phyloP scores from a whole-genome alignment of 768 basidiomycete species.

The Tulasnella sp. region DNA sequence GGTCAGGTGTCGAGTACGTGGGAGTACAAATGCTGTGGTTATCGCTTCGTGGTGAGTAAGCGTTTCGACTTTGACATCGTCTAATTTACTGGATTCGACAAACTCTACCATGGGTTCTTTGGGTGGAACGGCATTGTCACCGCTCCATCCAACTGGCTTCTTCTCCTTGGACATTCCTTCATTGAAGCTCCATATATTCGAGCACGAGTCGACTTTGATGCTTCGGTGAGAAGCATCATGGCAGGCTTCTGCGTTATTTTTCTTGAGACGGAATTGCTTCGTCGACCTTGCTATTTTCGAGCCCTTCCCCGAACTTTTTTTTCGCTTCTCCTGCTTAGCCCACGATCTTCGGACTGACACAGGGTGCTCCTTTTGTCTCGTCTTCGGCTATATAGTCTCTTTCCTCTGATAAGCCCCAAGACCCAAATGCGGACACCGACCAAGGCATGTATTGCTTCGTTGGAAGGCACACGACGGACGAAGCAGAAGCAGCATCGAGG shows the following conservation, averaged over 20 bases:
- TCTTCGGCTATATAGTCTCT: background rate
- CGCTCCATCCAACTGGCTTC: background rate
- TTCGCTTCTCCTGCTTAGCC: background rate
- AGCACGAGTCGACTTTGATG: background rate
- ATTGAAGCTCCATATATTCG: background rate
- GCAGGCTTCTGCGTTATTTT: background rate
- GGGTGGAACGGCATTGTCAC: background rate
- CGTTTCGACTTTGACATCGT: background rate
- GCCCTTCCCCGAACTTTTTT: background rate
- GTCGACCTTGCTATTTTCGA: background rate
- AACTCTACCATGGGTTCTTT: background rate
- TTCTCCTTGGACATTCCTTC: background rate
- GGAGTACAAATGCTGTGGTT: conserved; percentile 26
- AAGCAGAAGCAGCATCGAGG: conserved; percentile 11
- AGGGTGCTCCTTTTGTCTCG: background rate
- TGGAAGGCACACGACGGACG: conserved; percentile 25
- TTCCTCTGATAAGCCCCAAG: conserved; percentile 10
- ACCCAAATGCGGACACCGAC: conserved; percentile 25
- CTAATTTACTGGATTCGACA: background rate
- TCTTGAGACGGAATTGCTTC: conserved; percentile 8
- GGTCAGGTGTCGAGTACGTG: conserved; percentile 16
- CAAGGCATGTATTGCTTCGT: conserved; percentile 26
- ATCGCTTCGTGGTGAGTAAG: conserved; percentile 26
- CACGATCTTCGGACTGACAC: background rate
- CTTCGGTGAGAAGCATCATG: background rate